phyloP scores from a whole-genome alignment of 164 flowering plant species.

The Echeveria elegans region DNA sequence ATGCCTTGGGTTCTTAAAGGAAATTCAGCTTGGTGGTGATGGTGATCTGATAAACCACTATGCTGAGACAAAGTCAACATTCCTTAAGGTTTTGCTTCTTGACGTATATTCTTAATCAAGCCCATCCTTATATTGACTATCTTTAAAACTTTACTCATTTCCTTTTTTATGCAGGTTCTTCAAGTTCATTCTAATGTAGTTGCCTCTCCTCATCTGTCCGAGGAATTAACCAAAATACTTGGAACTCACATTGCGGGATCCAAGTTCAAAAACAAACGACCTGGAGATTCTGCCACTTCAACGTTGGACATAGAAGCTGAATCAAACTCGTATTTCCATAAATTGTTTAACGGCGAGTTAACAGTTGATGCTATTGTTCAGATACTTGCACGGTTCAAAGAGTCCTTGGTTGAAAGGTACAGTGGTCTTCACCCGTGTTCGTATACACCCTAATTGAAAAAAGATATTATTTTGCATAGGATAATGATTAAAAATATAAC shows the following conservation, averaged over 20 bases:
- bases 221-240: constrained; percentile 63
- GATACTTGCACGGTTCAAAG: constrained; percentile 80
- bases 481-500: no score
- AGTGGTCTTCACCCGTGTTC: background rate
- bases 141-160: background rate
- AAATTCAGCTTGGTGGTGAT: constrained; percentile 36
- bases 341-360: constrained; percentile 72
- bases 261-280: constrained; percentile 42
- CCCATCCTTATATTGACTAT: background rate
- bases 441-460: background rate
- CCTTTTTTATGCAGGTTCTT: constrained; percentile 50
- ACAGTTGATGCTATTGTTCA: constrained; percentile 70
- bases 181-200: constrained; percentile 42
- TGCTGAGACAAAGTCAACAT: constrained; percentile 39
- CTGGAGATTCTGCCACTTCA: constrained; percentile 44
- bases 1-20: constrained; percentile 75
- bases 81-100: constrained; percentile 51
- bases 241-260: constrained; percentile 30
- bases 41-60: constrained; percentile 36
- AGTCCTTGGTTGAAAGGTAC: constrained; percentile 74
- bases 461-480: background rate
- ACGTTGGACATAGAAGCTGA: constrained; percentile 76
- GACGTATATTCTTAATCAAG: background rate
- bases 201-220: constrained; percentile 46
- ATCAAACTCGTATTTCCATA: constrained; percentile 78